Evolutionary conservation across 2,329 filamentous ascomycete species (phyloP).

Genomic region (Periconia digitata): DNA sequence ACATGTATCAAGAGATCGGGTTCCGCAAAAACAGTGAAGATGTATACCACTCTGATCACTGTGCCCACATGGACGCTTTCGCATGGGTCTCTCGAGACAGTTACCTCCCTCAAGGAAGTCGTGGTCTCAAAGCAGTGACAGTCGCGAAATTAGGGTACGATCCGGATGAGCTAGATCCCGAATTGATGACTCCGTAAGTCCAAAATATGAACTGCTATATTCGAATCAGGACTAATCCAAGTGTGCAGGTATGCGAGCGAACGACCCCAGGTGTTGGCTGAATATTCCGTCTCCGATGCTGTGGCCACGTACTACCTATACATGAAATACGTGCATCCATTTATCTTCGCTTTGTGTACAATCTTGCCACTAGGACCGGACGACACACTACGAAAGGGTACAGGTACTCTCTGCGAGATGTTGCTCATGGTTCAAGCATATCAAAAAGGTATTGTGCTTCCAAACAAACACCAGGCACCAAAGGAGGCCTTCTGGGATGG

Average conservation of each 20-base stretch:
- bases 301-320: constrained; percentile 98
- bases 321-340: constrained; percentile 99
- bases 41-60: constrained; percentile 93
- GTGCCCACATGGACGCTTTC: constrained; percentile 98
- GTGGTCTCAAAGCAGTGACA: constrained; percentile 95
- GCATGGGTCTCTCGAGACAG: constrained; percentile 99
- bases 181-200: constrained; percentile 80
- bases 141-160: constrained; percentile 98
- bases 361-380: constrained; percentile 93
- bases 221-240: neutral
- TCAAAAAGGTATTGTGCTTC: constrained; percentile 84
- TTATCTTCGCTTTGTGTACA: constrained; percentile 97
- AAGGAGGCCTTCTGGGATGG: constrained; percentile 96
- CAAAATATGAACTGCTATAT: neutral
- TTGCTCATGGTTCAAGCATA: constrained; percentile 98
- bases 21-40: constrained; percentile 95
- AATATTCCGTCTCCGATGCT: constrained; percentile 98
- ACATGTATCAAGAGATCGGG: constrained; percentile 98
- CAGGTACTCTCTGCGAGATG: constrained; percentile 99
- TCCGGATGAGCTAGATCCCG: constrained; percentile 94
- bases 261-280: constrained; percentile 87
- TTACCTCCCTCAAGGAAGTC: constrained; percentile 94
- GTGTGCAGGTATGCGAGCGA: constrained; percentile 70
- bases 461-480: constrained; percentile 91
- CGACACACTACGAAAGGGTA: constrained; percentile 91